These are phyloP conservation scores for Kluyveromyces aestuarii DNA, from an alignment of 805 yeast genomes.

Conservation along the genomic window DNA sequence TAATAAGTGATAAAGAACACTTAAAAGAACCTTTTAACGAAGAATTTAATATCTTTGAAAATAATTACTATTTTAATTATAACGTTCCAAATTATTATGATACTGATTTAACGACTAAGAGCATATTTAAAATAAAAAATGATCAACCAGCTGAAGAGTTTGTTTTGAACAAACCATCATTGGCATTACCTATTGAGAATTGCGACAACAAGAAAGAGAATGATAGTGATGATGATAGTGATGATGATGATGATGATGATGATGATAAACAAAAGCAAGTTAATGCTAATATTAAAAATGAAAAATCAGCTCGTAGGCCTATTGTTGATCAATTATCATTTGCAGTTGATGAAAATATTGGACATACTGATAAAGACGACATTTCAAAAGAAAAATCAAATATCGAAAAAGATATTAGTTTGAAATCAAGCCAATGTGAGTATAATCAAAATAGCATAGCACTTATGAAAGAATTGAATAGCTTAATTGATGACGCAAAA, in stretches of 20 bases:
- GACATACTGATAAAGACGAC: background rate
- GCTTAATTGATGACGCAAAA: background rate
- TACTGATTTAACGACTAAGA: background rate
- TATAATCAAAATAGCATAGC: background rate
- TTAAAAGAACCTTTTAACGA: background rate
- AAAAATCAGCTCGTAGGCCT: background rate
- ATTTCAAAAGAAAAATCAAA: background rate
- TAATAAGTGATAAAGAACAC: background rate
- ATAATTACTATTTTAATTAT: background rate
- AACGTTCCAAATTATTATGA: background rate
- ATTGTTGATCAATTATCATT: background rate
- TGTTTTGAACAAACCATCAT: background rate
- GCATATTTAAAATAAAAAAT: background rate
- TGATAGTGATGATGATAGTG: background rate
- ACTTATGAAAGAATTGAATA: background rate
- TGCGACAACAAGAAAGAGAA: background rate
- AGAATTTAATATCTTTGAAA: slow-evolving; percentile 1
- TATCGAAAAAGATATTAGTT: background rate
- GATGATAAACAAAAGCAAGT: too few species aligned
- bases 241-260: too few species aligned
- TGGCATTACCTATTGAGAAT: background rate
- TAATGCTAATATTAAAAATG: too few species aligned
- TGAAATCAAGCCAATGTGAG: background rate
- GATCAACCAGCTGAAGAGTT: background rate
- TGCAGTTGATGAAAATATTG: background rate